These are phyloP conservation scores for Apiospora koreana DNA, from an alignment of 2,329 filamentous ascomycete genomes.

Conservation along the genomic window DNA sequence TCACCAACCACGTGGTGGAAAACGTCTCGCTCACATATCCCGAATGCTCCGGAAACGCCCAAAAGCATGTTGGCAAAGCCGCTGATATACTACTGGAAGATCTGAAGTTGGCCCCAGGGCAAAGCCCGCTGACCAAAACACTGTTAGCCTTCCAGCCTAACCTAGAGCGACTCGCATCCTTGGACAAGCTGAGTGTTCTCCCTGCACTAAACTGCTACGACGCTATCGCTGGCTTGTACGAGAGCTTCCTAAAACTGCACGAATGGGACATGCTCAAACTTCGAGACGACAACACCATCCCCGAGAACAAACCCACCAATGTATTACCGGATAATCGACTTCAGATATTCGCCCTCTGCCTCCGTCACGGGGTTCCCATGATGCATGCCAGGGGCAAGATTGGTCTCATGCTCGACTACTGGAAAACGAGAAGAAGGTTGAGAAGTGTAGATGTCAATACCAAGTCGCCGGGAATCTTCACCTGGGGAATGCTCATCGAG, in stretches of 20 bases:
- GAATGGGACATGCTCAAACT: conserved; percentile 67
- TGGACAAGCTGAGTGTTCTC: conserved; percentile 72
- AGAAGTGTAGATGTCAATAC: conserved; percentile 37
- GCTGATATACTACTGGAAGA: conserved; percentile 67
- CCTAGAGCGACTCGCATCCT: conserved; percentile 65
- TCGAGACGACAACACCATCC: conserved; percentile 47
- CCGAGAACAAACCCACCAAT: conserved; percentile 40
- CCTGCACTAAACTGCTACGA: conserved; percentile 75
- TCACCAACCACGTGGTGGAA: conserved; percentile 63
- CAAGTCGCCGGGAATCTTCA: conserved; percentile 39
- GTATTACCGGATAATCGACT: conserved; percentile 33
- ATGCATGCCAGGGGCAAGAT: conserved; percentile 70
- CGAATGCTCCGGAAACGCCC: conserved; percentile 58
- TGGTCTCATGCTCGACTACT: conserved; percentile 76
- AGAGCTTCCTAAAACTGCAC: conserved; percentile 69
- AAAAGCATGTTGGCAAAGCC: conserved; percentile 61
- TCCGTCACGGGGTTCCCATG: conserved; percentile 67
- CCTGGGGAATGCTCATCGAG: conserved; percentile 70
- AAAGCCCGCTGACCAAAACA: conserved; percentile 68
- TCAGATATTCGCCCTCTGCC: conserved; percentile 64
- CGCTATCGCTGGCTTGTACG: conserved; percentile 72
- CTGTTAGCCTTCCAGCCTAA: conserved; percentile 72
- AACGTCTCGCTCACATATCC: conserved; percentile 65
- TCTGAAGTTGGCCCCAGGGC: conserved; percentile 58
- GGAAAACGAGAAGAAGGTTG: conserved; percentile 63